Evolutionary conservation across 2,329 filamentous ascomycete genomes (phyloP).

Genomic region (Phyllosticta paracitricarpa): DNA sequence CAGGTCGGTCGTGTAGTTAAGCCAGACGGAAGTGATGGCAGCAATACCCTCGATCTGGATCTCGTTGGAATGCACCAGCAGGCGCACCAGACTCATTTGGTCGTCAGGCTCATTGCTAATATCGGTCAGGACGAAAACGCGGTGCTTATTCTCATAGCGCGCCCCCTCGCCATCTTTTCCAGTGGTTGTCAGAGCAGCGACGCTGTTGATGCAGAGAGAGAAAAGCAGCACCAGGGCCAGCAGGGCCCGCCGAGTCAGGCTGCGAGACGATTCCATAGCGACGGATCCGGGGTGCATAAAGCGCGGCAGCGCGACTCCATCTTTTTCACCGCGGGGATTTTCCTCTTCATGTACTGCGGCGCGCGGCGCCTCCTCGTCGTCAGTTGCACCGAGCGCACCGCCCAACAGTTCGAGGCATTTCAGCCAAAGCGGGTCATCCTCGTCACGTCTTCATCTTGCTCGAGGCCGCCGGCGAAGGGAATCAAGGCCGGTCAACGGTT

Average conservation of each 20-base stretch:
- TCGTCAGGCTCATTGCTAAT: conserved; percentile 17
- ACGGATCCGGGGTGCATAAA: not conserved
- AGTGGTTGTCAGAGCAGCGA: not conserved
- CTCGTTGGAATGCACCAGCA: conserved; percentile 15
- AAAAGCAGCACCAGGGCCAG: not conserved
- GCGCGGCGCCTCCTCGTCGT: not conserved
- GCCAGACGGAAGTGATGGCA: conserved; percentile 13
- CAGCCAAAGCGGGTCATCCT: not conserved
- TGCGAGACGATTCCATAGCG: not conserved
- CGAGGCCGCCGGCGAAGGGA: not conserved
- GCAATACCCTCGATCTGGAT: conserved; percentile 16
- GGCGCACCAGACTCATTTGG: conserved; percentile 14
- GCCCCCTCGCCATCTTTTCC: not conserved
- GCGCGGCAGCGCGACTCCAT: not conserved
- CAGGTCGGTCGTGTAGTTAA: conserved; percentile 13
- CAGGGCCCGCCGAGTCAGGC: not conserved
- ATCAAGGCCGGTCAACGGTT: not conserved
- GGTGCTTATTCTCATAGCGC: conserved; percentile 4
- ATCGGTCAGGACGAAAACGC: conserved; percentile 15
- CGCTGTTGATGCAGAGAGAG: not conserved
- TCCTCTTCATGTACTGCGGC: not conserved
- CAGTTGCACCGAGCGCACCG: not conserved
- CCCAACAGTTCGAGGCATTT: not conserved
- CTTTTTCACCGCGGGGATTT: not conserved
- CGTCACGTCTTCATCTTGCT: not conserved